A percentile compares a stretch with the other conserved stretches of the same genome.
These are phyloP conservation scores for Barnettozyma wickerhamii DNA, from an alignment of 805 yeast genomes.

Conservation along the genomic window DNA sequence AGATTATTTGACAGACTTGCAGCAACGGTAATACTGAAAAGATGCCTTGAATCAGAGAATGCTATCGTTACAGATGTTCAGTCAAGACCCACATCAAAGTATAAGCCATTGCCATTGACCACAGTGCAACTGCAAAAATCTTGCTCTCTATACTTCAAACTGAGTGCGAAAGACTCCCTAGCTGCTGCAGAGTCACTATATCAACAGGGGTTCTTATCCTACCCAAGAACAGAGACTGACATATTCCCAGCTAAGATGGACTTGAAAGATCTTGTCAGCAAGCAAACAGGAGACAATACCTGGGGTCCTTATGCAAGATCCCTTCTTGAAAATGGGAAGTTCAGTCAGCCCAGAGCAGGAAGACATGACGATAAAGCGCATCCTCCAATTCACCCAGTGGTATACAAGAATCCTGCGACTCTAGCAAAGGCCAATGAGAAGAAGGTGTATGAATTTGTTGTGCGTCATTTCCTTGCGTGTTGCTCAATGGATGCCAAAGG, in stretches of 20 bases:
- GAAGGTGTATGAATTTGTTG: conserved; percentile 81
- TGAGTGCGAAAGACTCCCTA: conserved; percentile 78
- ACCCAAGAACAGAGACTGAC: conserved; percentile 98
- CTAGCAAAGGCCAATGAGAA: conserved; percentile 41
- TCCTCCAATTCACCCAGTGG: conserved; percentile 95
- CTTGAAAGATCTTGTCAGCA: conserved; percentile 51
- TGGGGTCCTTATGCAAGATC: conserved; percentile 74
- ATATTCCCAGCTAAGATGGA: conserved; percentile 76
- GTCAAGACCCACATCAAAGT: conserved; percentile 65
- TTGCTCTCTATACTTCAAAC: conserved; percentile 68
- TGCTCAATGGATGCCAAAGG: conserved; percentile 93
- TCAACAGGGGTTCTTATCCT: conserved; percentile 81
- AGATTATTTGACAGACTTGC: conserved; percentile 69
- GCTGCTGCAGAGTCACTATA: conserved; percentile 80
- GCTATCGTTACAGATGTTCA: conserved; percentile 50
- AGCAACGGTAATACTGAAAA: conserved; percentile 61
- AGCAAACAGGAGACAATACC: conserved; percentile 46
- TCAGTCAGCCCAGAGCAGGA: conserved; percentile 73
- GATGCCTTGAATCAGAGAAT: conserved; percentile 47
- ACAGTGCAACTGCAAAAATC: conserved; percentile 91
- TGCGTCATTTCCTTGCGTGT: conserved; percentile 83
- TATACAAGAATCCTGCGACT: conserved; percentile 32
- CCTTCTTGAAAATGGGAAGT: conserved; percentile 39
- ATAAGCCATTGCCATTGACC: conserved; percentile 85
- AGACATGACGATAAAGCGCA: conserved; percentile 90